phyloP scores from a whole-genome alignment of 345 rosid genomes.

The Syzygium jambos region DNA sequence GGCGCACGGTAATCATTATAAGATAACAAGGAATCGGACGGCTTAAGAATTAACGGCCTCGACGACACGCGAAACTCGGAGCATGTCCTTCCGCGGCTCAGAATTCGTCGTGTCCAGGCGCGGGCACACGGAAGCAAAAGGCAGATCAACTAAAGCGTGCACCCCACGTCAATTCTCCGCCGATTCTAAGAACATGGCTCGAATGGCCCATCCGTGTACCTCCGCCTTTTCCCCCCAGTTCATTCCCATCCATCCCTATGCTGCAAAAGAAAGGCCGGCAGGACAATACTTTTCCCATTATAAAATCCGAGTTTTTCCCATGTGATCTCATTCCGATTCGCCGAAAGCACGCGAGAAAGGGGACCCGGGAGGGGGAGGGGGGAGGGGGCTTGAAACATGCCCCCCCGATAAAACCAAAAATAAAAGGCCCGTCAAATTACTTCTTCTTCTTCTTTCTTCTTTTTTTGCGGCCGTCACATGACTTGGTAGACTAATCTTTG shows the following conservation, averaged over 20 bases:
- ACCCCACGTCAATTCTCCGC: neutral
- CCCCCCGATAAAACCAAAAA: no score
- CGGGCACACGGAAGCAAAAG: neutral
- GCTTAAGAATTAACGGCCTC: neutral
- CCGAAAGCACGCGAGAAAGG: neutral
- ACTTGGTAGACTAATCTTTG: neutral
- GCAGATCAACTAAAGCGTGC: neutral
- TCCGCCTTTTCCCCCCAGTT: neutral
- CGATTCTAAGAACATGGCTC: neutral
- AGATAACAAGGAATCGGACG: neutral
- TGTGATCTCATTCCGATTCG: neutral
- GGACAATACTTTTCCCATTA: neutral
- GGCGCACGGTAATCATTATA: neutral
- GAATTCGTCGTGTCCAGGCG: neutral
- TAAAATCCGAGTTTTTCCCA: neutral
- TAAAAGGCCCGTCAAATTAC: no score
- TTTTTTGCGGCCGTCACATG: neutral
- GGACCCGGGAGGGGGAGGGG: no score
- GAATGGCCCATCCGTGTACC: neutral
- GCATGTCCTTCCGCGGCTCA: accelerated
- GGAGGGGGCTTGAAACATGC: no score
- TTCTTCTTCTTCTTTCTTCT: no score
- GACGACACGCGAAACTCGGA: neutral
- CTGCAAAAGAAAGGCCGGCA: neutral
- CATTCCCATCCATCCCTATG: neutral